phyloP scores from a whole-genome alignment of 148 eudicot species.

The Chenopodium suecicum region DNA sequence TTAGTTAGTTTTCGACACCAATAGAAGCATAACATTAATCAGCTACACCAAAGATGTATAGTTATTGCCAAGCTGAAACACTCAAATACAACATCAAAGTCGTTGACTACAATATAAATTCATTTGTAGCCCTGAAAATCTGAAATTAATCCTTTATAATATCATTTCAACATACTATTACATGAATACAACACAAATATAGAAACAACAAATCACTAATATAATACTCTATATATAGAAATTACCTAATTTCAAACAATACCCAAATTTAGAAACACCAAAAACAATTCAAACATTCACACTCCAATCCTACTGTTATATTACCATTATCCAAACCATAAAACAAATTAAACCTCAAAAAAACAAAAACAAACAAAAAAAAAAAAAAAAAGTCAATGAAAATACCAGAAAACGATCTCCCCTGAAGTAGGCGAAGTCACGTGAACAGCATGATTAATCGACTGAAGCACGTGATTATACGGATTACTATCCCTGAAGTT shows the following conservation, averaged over 20 bases:
- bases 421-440: slow-evolving; percentile 22
- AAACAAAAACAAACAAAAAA: not conserved
- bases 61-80: not conserved
- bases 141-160: not conserved
- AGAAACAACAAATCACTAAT: not conserved
- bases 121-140: not conserved
- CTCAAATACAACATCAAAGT: not conserved
- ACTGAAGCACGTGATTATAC: slow-evolving; percentile 31
- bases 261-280: slow-evolving; percentile 8
- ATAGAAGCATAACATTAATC: not conserved
- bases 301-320: not conserved
- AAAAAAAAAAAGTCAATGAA: not conserved
- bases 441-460: slow-evolving; percentile 27
- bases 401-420: slow-evolving; percentile 25
- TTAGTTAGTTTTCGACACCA: not conserved
- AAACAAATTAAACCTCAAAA: not conserved
- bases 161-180: not conserved
- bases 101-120: not conserved
- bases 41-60: not conserved
- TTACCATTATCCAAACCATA: not conserved
- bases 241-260: not conserved
- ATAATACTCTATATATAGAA: not conserved
- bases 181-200: not conserved
- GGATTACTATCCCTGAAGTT: slow-evolving; percentile 20
- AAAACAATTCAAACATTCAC: not conserved